Evolutionary conservation across 164 flowering plant genomes (phyloP), one percentile per base, ranked within the genome.

Genomic region (Nymphaea thermarum): DNA sequence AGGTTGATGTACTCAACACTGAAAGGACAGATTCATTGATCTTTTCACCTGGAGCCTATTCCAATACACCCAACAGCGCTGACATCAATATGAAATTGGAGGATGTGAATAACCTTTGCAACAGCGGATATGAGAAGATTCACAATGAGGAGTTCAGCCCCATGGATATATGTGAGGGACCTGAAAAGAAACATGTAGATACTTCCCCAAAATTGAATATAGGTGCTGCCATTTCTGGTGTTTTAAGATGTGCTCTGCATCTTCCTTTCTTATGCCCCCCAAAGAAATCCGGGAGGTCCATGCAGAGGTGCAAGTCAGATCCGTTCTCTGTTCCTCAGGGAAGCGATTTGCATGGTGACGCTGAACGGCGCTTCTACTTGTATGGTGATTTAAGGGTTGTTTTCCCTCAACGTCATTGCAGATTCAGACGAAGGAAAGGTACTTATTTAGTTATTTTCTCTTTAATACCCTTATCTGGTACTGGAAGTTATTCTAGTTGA

Each of bases 351-450:
- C 79, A 81, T 60, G 44, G 18, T 16, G 85, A 76, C 53, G 83
- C 76, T n/a, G 91, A 84, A 63, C 78, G 96, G 25, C 83, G 88
- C 25, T 89, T 93, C 80, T 93, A 90, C 81, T 82, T 93, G 75
- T 90, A 89, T 69, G 83, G 81, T 75, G 95, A 93, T 67, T 71
- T 93, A 78, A 86, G 87, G 76, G 97, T 91, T 43, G 94, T 93
- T 36, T 93, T 93, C 67, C 98, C 96, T 51, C 98, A 93, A 68
- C 90, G 98, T 43, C 98, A 91, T n/a, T 77, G 81, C 97, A 1
- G 98, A 93, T 78, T 59, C 96, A 55, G 97, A 91, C 66, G 97
- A 91, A 77, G 98, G 98, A 77, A 85, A 93, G 98, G 98, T 93
- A 93, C 64, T 66, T 45, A 16, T 6, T 70, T n/a, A n/a, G n/a